Evolutionary conservation across 176 grass and related monocot species (phyloP).

Genomic region (Carex cristatella): DNA sequence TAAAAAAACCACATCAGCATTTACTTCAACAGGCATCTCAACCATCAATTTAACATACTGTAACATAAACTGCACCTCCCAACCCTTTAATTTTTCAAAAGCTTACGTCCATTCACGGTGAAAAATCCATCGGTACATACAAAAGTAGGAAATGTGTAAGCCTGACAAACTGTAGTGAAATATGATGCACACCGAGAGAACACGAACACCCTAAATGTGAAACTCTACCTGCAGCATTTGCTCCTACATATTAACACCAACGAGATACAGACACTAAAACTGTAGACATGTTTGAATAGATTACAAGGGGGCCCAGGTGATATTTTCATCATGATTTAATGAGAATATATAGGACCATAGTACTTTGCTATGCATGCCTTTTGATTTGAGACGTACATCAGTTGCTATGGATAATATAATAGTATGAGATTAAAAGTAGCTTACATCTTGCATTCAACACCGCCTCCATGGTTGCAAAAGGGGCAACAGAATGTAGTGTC

Average conservation of each 20-base stretch:
- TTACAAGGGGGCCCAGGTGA: not conserved
- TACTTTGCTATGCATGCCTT: not conserved
- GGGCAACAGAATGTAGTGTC: slow-evolving; percentile 68
- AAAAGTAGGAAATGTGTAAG: not conserved
- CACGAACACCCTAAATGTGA: not conserved
- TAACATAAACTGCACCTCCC: not conserved
- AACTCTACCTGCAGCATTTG: not conserved
- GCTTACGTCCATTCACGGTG: not conserved
- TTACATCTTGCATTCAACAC: slow-evolving; percentile 76
- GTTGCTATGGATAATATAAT: not conserved
- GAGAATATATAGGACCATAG: not conserved
- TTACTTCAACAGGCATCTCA: not conserved
- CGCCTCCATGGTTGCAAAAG: slow-evolving; percentile 69
- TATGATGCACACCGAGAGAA: not conserved
- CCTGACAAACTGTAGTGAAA: not conserved
- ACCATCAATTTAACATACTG: slow-evolving; percentile 15
- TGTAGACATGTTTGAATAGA: not conserved
- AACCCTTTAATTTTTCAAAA: not conserved
- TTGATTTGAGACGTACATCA: not conserved
- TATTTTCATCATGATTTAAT: not conserved
- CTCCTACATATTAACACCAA: not conserved
- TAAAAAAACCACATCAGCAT: not conserved
- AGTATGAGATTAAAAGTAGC: slow-evolving; percentile 11
- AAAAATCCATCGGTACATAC: not conserved
- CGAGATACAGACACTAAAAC: not conserved